Evolutionary conservation across 2,329 filamentous ascomycete genomes (phyloP), one percentile per base, ranked within the genome.

Genomic region (Stylonectria norvegica): DNA sequence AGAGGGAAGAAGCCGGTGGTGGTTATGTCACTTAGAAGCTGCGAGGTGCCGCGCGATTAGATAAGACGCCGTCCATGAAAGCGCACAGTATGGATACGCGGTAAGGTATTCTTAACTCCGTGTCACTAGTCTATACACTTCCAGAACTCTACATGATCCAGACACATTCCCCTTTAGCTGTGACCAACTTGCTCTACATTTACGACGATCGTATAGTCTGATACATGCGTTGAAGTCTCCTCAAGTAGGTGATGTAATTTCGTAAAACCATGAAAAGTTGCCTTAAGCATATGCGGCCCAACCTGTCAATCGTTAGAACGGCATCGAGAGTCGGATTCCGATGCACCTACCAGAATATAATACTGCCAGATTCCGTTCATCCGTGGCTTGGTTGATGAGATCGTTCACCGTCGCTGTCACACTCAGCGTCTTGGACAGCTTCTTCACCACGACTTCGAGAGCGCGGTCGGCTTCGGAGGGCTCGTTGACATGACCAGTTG

Each of bases 321-420:
- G n/a, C n/a, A n/a, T n/a, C n/a, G n/a, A n/a, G n/a, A n/a, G n/a
- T n/a, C n/a, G n/a, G n/a, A n/a, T n/a, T n/a, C n/a, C n/a, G n/a
- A 20, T 16, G n/a, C 28, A 53, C 78, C 59, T 69, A 82, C 83
- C 85, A 56, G 83, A 85, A 69, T 91, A 99, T 55, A 99, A 67
- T 29, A 96, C 83, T 3, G 93, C 91, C 57, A 99, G 63, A 60
- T 98, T 96, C 52, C 79, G 79, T 69, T 95, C 90, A 64, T 98
- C 93, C 2, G 86, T 91, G 6, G 93, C 91, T 67, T 95, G 86
- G 61, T 96, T 93, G 50, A 98, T 98, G 49, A 98, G 68, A 60
- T 98, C 93, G 58, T 96, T 97, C 38, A 98, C 93, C 11, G 89
- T 96, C 3, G 93, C 94, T 40, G 86, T 87, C 14, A 95, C 91